Evolutionary conservation across 192 early-diverging fungal species (phyloP).

Genomic region (Linnemannia zychae): DNA sequence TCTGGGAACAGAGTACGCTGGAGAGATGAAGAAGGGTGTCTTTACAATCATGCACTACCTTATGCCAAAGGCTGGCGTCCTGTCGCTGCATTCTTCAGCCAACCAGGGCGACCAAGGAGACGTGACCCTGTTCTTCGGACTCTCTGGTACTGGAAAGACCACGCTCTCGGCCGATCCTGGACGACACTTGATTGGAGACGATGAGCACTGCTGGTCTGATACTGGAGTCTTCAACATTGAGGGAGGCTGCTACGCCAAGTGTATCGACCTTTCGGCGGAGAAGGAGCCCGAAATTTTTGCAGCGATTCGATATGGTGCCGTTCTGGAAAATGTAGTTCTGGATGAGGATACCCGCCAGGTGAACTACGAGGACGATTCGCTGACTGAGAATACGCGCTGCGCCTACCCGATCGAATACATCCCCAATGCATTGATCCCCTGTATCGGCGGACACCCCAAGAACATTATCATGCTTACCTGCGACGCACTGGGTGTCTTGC

Average conservation of each 20-base stretch:
- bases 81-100: slow-evolving; percentile 92
- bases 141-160: slow-evolving; percentile 97
- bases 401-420: slow-evolving; percentile 95
- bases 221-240: slow-evolving; percentile 97
- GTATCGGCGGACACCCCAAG: slow-evolving; percentile 83
- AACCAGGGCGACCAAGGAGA: slow-evolving; percentile 92
- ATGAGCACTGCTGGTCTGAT: slow-evolving; percentile 98
- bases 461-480: slow-evolving; percentile 97
- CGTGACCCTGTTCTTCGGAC: slow-evolving; percentile 98
- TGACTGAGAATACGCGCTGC: slow-evolving; percentile 96
- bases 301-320: slow-evolving; percentile 93
- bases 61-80: slow-evolving; percentile 93
- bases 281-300: slow-evolving; percentile 98
- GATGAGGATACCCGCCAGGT: slow-evolving; percentile 79
- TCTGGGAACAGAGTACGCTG: slow-evolving; percentile 96
- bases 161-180: slow-evolving; percentile 95
- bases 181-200: slow-evolving; percentile 95
- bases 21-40: slow-evolving; percentile 99
- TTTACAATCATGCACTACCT: slow-evolving; percentile 99
- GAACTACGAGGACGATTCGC: slow-evolving; percentile 81
- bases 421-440: slow-evolving; percentile 93
- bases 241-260: slow-evolving; percentile 98
- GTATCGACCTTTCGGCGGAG: slow-evolving; percentile 91
- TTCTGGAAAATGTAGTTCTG: slow-evolving; percentile 95
- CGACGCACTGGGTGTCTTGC: slow-evolving; percentile 95